Evolutionary conservation across 345 rosid species (phyloP), one percentile per base, ranked within the genome.

Genomic region (Citrus australasica): DNA sequence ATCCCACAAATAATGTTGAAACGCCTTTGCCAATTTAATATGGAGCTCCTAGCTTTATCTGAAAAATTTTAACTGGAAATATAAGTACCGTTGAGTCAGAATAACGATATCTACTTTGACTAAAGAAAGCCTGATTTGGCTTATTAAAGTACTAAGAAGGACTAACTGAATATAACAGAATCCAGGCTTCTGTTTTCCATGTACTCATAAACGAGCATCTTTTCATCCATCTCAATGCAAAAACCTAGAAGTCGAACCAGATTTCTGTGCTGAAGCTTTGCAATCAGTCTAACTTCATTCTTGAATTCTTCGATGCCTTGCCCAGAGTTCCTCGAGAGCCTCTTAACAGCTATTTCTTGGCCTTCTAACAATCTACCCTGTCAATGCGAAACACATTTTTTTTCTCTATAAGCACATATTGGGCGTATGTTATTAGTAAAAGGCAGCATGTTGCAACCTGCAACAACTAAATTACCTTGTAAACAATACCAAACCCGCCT

Each of bases 301-400:
- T 88, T 90, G 89, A 94, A 94, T 83, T 93, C 98, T 78, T 87
- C 90, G 2, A 16, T 59, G n/a, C 98, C 98, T 79, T 92, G 98
- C 28, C 80, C 90, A 5, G 98, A 93, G 67, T 68, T 89, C 56
- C 78, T 87, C 0, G 97, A 92, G 10, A 95, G 89, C 78, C 98
- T 91, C 78, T 95, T 95, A 5, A 93, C 97, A 0, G 98, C 98
- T 27, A 95, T 82, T 55, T 83, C 88, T 80, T 85, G 89, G 11
- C 92, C 95, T 32, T 90, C 93, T 70, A 78, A 79, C 67, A 93
- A 78, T 81, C 71, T 79, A 22, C 90, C 94, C 98, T 92, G 84
- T 24, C 70, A 85, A 42, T 62, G 30, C 11, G 71, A 78, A 13
- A 32, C 3, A 38, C 6, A 67, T 7, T 19, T 53, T 53, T 51